Percentiles rank a stretch among this genome's conserved stretches.
Conservation (phyloP, 2,329 filamentous ascomycete species). For the Trichoderma sp. region DNA sequence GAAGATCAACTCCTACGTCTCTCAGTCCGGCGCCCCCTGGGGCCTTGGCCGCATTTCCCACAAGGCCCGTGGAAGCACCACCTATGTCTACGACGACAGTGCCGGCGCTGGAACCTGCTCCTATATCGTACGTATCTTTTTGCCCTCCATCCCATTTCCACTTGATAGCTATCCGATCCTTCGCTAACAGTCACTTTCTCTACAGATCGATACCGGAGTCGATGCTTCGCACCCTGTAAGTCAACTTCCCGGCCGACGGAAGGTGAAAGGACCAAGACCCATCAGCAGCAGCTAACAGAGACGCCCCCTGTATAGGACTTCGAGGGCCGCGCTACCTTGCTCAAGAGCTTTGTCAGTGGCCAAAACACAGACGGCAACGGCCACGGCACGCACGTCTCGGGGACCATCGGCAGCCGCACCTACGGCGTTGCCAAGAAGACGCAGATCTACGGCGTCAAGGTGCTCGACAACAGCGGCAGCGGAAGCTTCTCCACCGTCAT, state of each 20-base stretch:
- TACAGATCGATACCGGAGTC: conserved; percentile 53
- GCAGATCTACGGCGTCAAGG: conserved; percentile 50
- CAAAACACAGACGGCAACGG: conserved; percentile 41
- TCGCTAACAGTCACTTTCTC: too few species aligned
- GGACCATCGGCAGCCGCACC: conserved; percentile 40
- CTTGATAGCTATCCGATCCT: too few species aligned
- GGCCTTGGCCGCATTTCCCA: conserved; percentile 43
- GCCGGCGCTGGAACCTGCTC: conserved; percentile 47
- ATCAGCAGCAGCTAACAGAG: background rate
- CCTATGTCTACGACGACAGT: conserved; percentile 46
- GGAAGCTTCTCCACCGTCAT: conserved; percentile 47
- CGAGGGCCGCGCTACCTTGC: conserved; percentile 41
- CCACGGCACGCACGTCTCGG: conserved; percentile 47
- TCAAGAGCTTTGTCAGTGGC: conserved; percentile 37
- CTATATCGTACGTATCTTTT: too few species aligned
- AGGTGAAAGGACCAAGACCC: background rate
- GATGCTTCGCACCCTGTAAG: conserved; percentile 43
- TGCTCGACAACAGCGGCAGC: conserved; percentile 44
- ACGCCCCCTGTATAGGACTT: conserved; percentile 35
- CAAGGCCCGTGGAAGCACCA: conserved; percentile 35
- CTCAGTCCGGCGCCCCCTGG: conserved; percentile 36
- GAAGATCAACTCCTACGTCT: conserved; percentile 29
- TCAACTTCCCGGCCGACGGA: background rate
- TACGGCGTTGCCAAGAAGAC: conserved; percentile 49
- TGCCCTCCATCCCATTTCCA: too few species aligned